Evolutionary conservation across 805 yeast genomes (phyloP), one percentile per base, ranked within the genome.

Genomic region (Saturnispora sekii): DNA sequence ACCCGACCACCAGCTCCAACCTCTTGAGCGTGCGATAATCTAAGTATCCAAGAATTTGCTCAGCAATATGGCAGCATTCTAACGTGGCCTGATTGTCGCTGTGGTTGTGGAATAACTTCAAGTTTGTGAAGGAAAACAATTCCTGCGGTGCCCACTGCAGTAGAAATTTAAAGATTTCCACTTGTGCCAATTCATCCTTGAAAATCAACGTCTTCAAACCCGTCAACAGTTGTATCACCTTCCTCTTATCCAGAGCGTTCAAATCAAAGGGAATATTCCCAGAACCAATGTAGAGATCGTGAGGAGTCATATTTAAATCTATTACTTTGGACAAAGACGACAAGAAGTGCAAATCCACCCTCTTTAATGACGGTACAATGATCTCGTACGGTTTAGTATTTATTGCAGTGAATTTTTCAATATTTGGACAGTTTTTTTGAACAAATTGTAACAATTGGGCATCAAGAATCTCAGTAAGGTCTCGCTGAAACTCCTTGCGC

Each of bases 1-100:
- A 77, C 1, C 82, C 82, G 28, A 77, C 54, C 6, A 65, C 64
- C 15, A 81, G 48, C 51, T 79, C 82, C 38, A 82, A 56, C 32
- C 64, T 65, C 38, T 61, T 55, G 14, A 76, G 40, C 1, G 40
- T 14, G 0, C 48, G 34, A 8, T 65, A 47, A 37, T 70, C 61
- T 3, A 63, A 51, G 2, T 57, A 43, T 9, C 56, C 55, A 2
- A 74, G 42, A 39, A 65, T 59, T 3, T 52, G 44, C 10, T 51
- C 41, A 3, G 63, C 58, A 11, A 69, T 48, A 9, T 62, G 57
- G 35, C 68, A 51, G 29, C 64, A 52, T 2, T 57, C 53, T 3
- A 64, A 51, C 48, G 66, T 68, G 50, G 66, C 65, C 46, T 70
- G 70, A 35, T 62, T 66, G 28, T 65, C 58, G 1, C 72, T 74